These are phyloP conservation scores for Aquanectria penicillioides DNA, from an alignment of 2,329 filamentous ascomycete genomes.

Conservation along the genomic window DNA sequence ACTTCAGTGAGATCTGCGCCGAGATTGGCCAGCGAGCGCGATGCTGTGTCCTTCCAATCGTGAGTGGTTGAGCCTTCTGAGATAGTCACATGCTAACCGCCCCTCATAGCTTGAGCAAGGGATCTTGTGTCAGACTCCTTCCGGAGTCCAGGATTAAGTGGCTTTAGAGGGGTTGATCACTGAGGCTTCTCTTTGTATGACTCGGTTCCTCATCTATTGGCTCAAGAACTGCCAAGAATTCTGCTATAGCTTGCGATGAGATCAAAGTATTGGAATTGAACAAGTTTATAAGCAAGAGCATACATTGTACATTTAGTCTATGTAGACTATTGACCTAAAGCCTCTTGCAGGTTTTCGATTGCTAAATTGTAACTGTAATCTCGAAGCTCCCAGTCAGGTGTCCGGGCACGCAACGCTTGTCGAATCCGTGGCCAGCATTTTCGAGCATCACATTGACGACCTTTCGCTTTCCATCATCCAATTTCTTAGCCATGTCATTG, in stretches of 20 bases:
- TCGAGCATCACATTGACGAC: constrained; percentile 5
- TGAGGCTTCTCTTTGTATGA: too few species aligned
- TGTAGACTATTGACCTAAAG: background rate
- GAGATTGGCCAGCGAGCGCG: constrained; percentile 63
- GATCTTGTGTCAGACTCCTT: background rate
- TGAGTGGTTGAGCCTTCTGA: background rate
- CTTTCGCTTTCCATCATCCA: constrained; percentile 5
- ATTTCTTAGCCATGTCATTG: background rate
- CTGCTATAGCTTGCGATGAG: background rate
- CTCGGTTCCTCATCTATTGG: too few species aligned
- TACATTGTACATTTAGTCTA: too few species aligned
- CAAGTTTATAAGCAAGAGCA: too few species aligned
- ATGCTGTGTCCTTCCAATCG: constrained; percentile 66
- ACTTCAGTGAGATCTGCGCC: constrained; percentile 59
- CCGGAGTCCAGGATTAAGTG: background rate
- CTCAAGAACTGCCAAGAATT: too few species aligned
- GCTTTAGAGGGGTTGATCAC: background rate
- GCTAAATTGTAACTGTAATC: background rate
- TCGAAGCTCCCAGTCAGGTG: constrained; percentile 11
- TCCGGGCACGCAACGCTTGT: constrained; percentile 4
- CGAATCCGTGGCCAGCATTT: constrained; percentile 12
- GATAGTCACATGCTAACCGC: background rate
- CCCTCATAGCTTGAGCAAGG: background rate
- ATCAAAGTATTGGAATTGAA: background rate
- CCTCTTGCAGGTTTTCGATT: constrained; percentile 1